Evolutionary conservation across 2,329 filamentous ascomycete genomes (phyloP).

Genomic region (Cladophialophora bantiana): DNA sequence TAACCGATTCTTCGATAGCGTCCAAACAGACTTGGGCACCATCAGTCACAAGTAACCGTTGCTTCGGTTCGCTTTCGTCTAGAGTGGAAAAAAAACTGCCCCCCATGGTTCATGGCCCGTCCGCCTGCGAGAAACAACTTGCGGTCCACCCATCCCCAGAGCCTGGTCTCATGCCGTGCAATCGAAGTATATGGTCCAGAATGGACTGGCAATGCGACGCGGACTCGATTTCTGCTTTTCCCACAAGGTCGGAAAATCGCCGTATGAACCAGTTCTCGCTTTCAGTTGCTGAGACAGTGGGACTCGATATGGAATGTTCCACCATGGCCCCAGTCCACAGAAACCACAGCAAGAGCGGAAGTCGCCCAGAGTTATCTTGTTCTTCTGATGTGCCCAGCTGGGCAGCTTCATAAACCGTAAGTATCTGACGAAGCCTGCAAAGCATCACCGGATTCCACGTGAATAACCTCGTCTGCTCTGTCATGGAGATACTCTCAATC

Average conservation of each 20-base stretch:
- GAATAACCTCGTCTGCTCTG: conserved; percentile 7
- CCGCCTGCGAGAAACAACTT: conserved; percentile 3
- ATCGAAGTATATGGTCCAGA: conserved; percentile 13
- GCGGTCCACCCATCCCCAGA: neutral
- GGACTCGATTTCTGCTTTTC: neutral
- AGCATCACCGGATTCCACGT: conserved; percentile 15
- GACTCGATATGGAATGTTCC: neutral
- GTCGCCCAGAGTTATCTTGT: neutral
- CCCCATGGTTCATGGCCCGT: neutral
- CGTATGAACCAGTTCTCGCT: conserved; percentile 1
- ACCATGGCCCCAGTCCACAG: conserved; percentile 11
- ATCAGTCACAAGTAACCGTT: too few relatives aligned
- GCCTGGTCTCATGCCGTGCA: conserved; percentile 8
- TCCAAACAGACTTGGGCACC: too few relatives aligned
- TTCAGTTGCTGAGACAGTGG: neutral
- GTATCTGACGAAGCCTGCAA: neutral
- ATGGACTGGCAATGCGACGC: conserved; percentile 1
- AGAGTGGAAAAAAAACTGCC: too few relatives aligned
- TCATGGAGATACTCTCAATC: conserved; percentile 9
- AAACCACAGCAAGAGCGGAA: conserved; percentile 1
- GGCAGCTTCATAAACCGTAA: neutral
- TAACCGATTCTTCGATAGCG: too few relatives aligned
- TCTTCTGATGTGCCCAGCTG: neutral
- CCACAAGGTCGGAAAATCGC: neutral
- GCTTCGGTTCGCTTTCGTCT: too few relatives aligned